phyloP scores from a whole-genome alignment of 805 yeast genomes.

The Cyberlindnera meyerae region DNA sequence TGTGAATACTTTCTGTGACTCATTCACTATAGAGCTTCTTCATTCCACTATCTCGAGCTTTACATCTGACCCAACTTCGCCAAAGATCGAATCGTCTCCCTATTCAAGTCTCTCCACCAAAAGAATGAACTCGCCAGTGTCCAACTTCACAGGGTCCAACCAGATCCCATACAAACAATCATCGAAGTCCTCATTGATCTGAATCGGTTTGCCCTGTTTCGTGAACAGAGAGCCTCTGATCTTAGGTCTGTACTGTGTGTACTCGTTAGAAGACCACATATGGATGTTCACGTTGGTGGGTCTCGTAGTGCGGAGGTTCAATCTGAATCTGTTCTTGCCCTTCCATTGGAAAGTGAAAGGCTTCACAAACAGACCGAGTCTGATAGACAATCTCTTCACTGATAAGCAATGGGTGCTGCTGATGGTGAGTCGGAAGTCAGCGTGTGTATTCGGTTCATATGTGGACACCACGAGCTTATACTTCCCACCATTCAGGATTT shows the following conservation, averaged over 20 bases:
- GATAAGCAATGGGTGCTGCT: slow-evolving; percentile 19
- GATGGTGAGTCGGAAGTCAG: slow-evolving; percentile 30
- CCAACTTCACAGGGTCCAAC: slow-evolving; percentile 15
- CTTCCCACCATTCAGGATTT: slow-evolving; percentile 28
- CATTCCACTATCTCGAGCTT: slow-evolving; percentile 12
- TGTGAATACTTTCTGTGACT: too few species aligned
- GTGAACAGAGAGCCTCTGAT: slow-evolving; percentile 42
- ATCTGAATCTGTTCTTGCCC: slow-evolving; percentile 34
- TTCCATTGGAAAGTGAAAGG: slow-evolving; percentile 34
- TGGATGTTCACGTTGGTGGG: slow-evolving; percentile 22
- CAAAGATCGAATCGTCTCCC: slow-evolving; percentile 36
- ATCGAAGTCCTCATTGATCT: slow-evolving; percentile 36
- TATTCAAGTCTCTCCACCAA: slow-evolving; percentile 46
- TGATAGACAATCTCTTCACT: slow-evolving; percentile 1
- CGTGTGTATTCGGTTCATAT: slow-evolving; percentile 30
- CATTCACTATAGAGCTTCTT: too few species aligned
- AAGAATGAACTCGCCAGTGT: slow-evolving; percentile 31
- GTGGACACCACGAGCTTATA: slow-evolving; percentile 47
- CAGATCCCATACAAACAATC: slow-evolving; percentile 42
- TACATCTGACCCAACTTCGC: slow-evolving; percentile 34
- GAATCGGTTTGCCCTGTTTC: slow-evolving; percentile 26
- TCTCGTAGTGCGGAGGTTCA: slow-evolving; percentile 23
- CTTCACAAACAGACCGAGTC: slow-evolving; percentile 34
- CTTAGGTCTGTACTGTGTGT: slow-evolving; percentile 38
- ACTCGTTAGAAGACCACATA: slow-evolving; percentile 9